Evolutionary conservation across 192 early-diverging fungal species (phyloP), one percentile per base, ranked within the genome.

Genomic region (Linnemannia elongata): DNA sequence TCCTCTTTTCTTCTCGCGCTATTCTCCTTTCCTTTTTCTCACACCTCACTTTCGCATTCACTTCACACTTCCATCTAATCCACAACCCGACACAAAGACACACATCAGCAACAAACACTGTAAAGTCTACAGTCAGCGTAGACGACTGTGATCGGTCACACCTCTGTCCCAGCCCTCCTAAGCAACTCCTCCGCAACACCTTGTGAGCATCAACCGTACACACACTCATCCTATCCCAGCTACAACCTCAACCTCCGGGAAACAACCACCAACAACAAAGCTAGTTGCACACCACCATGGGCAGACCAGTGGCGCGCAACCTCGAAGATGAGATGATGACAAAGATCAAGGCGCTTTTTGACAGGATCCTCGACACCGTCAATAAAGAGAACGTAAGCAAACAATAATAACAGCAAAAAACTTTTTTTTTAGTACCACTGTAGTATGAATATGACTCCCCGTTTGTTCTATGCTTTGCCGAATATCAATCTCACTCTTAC

Each of bases 291-390:
- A 20, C 44, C 42, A 39, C 71, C 72, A 87, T 87, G 84, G 84
- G 84, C n/a, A 69, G 69, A 49, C 79, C 84, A 45, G 60, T 80
- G 69, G 76, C 52, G 72, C 84, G 84, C 72, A 80, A 87, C 60
- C 85, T 87, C 66, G 79, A 87, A n/a, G 71, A 81, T 68, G 85
- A 87, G 69, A 63, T 87, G 76, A 81, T 87, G 79, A 74, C 85
- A 66, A 87, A 87, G 72, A 81, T 87, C 70, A 76, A 81, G 69
- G 41, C 39, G 12, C 79, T 87, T 24, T 87, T 87, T n/a, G 76
- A 87, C 71, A 72, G 76, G 69, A 81, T 81, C 57, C 80, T 81
- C 44, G 85, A 87, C 3, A 75, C 71, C 8, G 85, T 81, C 72
- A 80, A 87, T 47, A 87, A 87, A 38, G 85, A 87, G 30, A 77